Evolutionary conservation across 371 early-diverging fungal genomes (phyloP), one percentile per base, ranked within the genome.

Genomic region (Apophysomyces ossiformis): DNA sequence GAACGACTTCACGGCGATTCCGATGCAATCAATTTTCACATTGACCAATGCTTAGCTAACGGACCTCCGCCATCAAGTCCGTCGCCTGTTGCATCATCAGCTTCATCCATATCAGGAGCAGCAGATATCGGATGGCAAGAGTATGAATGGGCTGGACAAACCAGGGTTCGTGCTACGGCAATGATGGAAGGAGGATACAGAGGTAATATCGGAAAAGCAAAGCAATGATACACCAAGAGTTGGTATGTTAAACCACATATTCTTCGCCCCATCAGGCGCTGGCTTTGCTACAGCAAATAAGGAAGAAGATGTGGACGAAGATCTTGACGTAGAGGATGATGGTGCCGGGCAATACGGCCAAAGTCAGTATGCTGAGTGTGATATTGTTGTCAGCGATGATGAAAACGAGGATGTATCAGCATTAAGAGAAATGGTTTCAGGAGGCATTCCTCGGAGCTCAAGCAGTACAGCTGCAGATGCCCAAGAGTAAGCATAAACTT

Each of bases 141-240:
- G 65, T 95, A 95, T 58, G 88, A 88, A 50, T 95, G 94, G 93
- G 93, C 90, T 1, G 96, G 96, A 0, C 90, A 94, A 69, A 87
- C 85, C 6, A 83, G 96, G 5, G 87, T 95, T 6, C 84, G 96
- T 16, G 92, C 90, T 1, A 89, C 93, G 0, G 87, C 95, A 0
- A 77, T 95, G 80, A 82, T 94, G 71, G 93, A 94, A 68, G 95
- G 94, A n/a, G 90, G 92, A 7, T 87, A 85, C 64, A 79, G 81
- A 68, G 86, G 85, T 77, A 61, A 44, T 44, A 12, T 36, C 8
- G 26, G 12, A 63, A 64, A 44, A 50, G 9, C n/a, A n/a, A n/a
- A 8, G 41, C 32, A 39, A 37, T 8, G 21, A 8, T 35, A 57
- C 15, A 16, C 12, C 58, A 16, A 37, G 11, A 64, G 26, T 43